Evolutionary conservation across 305 asterid species (phyloP), one percentile per base, ranked within the genome.

Genomic region (Petunia hybrid): DNA sequence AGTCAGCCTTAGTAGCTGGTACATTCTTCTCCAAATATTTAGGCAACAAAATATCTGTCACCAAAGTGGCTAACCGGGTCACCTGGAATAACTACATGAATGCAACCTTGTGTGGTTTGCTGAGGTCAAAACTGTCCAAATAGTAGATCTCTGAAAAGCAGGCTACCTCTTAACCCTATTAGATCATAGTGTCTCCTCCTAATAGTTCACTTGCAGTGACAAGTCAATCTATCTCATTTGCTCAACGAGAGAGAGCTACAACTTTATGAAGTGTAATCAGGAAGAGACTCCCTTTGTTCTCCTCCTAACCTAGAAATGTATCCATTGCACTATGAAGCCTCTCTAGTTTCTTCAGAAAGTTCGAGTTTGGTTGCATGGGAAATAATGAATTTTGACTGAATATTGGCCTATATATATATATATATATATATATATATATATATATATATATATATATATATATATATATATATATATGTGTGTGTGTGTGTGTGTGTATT

Each of bases 181-280:
- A 10, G 43, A 6, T 45, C 10, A 67, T 4, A 9, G 76, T 22
- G 59, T 69, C 76, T 45, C 45, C 76, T 45, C 45, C 9, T 69
- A 64, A 31, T 71, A 48, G 42, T 46, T 48, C 61, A 71, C 42
- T 4, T 71, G 14, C 41, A 35, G 46, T 6, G 77, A 12, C 31
- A 71, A 71, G 40, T 10, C 61, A 14, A 55, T 55, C 8, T 55
- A 55, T 46, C 53, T 46, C 53, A 55, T 55, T 55, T 55, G n/a
- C 61, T 55, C 61, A 55, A 55, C 4, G 22, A 4, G 60, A 8
- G 55, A 46, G 55, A 46, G 31, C 31, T 22, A 0, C 31, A 31
- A 5, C 12, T 16, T 45, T 41, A 69, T 43, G 76, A 69, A 43
- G 59, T 69, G 76, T 16, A 45, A 70, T 70, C 77, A 70, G 77